phyloP scores from a whole-genome alignment of 306 rosid species.

The Trifolium dubium region DNA sequence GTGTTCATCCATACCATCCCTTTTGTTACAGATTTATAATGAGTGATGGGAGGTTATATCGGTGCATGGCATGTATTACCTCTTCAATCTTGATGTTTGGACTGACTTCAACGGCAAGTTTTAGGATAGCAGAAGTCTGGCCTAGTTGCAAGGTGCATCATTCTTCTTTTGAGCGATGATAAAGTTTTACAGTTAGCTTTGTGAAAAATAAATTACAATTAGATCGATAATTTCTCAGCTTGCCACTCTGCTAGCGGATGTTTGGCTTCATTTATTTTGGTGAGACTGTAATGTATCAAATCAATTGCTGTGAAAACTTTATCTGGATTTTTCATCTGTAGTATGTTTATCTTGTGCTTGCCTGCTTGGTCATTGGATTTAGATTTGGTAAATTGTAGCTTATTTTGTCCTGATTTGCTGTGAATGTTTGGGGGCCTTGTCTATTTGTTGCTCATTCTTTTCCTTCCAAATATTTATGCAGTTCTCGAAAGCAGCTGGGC shows the following conservation, averaged over 20 bases:
- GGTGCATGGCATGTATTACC: slow-evolving; percentile 14
- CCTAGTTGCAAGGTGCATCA: slow-evolving; percentile 1
- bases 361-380: slow-evolving; percentile 30
- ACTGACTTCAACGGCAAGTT: not conserved
- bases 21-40: slow-evolving; percentile 19
- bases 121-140: slow-evolving; percentile 29
- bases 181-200: slow-evolving; percentile 3
- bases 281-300: slow-evolving; percentile 27
- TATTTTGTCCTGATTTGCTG: not conserved
- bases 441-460: slow-evolving; percentile 36
- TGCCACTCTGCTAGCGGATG: slow-evolving; percentile 23
- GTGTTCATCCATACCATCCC: slow-evolving; percentile 18
- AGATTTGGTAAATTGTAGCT: slow-evolving; percentile 19
- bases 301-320: slow-evolving; percentile 3
- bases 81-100: slow-evolving; percentile 21
- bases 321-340: slow-evolving; percentile 1
- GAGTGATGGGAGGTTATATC: slow-evolving; percentile 13
- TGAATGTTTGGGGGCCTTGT: slow-evolving; percentile 3
- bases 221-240: slow-evolving; percentile 23
- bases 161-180: slow-evolving; percentile 21
- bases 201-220: not conserved
- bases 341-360: slow-evolving; percentile 35
- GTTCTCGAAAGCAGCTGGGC: slow-evolving; percentile 88
- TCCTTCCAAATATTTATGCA: slow-evolving; percentile 36
- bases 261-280: slow-evolving; percentile 37